These are phyloP conservation scores for Colletotrichum sublineola DNA, from an alignment of 2,329 filamentous ascomycete species.

Conservation along the genomic window DNA sequence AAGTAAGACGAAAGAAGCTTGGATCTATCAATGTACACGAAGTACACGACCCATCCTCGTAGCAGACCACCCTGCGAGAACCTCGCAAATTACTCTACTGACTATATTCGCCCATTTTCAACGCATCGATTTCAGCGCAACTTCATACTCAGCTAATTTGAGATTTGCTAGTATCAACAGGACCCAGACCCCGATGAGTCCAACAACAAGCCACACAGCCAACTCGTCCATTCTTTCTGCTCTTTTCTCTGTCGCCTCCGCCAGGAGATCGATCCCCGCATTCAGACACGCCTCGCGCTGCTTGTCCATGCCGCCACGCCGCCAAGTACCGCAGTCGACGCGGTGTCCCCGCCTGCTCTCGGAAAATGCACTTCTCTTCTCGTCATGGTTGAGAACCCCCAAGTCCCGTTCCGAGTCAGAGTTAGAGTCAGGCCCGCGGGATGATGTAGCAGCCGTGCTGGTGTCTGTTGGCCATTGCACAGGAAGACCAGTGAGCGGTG, in stretches of 20 bases:
- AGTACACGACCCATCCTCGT: no score
- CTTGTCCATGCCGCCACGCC: background rate
- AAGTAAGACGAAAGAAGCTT: no score
- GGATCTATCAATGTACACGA: background rate
- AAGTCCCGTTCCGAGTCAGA: background rate
- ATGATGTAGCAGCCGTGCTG: background rate
- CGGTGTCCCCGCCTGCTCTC: background rate
- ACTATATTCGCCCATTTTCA: background rate
- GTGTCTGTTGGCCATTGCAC: no score
- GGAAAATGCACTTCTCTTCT: background rate
- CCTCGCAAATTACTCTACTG: background rate
- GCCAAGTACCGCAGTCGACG: background rate
- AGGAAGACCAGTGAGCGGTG: background rate
- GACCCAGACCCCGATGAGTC: slow-evolving; percentile 12
- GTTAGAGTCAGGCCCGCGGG: background rate
- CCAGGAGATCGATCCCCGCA: background rate
- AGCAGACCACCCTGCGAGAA: background rate
- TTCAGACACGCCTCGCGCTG: background rate
- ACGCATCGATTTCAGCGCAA: background rate
- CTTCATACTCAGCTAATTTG: background rate
- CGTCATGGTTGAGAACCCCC: background rate
- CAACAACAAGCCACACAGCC: background rate
- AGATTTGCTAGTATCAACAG: background rate
- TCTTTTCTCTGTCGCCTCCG: background rate
- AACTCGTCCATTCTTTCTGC: background rate